Percentiles rank a stretch among this genome's conserved stretches.
Evolutionary conservation across 148 eudicot genomes (phyloP).

Genomic region (Heliamphora exappendiculata): DNA sequence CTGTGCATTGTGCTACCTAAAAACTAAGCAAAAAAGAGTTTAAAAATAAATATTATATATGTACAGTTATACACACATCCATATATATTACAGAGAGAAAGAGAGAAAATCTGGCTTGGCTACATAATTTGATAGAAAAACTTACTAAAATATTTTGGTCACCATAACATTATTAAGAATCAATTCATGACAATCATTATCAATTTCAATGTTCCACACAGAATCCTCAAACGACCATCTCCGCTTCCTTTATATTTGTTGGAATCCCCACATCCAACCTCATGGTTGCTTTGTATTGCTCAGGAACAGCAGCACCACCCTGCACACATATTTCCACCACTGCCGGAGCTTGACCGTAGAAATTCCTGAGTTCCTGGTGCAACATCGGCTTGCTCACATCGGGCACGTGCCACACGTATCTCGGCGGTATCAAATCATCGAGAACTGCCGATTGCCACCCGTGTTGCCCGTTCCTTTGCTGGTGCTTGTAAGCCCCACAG

Average conservation of each 20-base stretch:
- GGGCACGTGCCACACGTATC: conserved; percentile 93
- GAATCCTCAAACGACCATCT: conserved; percentile 77
- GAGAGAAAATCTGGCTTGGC: too few relatives aligned
- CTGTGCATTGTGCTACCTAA: too few relatives aligned
- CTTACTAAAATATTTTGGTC: too few relatives aligned
- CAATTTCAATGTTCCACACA: too few relatives aligned
- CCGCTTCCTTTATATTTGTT: conserved; percentile 58
- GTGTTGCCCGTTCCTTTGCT: conserved; percentile 89
- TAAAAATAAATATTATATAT: too few relatives aligned
- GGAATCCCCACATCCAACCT: conserved; percentile 92
- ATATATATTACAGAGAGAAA: too few relatives aligned
- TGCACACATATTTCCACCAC: conserved; percentile 86
- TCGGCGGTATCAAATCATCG: conserved; percentile 79
- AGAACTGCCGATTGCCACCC: conserved; percentile 88
- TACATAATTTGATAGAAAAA: too few relatives aligned
- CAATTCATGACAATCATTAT: too few relatives aligned
- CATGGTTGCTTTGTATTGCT: conserved; percentile 82
- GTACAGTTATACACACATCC: too few relatives aligned
- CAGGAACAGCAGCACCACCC: conserved; percentile 80
- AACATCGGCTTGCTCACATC: conserved; percentile 51
- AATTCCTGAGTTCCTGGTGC: conserved; percentile 60
- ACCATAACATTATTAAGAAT: too few relatives aligned
- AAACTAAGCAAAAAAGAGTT: too few relatives aligned
- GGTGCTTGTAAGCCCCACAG: conserved; percentile 92
- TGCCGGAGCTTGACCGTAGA: conserved; percentile 93